phyloP scores from a whole-genome alignment of 345 rosid species.

The Leavenworthia alabamica region DNA sequence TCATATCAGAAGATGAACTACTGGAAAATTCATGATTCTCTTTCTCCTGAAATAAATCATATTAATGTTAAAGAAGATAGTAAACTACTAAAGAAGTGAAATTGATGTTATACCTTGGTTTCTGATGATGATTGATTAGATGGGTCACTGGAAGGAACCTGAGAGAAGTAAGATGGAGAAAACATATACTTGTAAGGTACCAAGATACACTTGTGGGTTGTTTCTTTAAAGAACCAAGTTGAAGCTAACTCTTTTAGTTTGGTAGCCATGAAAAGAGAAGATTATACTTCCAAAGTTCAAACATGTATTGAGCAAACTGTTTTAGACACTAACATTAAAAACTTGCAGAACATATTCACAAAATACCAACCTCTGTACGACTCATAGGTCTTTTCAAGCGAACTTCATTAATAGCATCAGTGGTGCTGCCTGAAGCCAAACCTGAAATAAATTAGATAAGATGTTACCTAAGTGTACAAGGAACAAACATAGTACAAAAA shows the following conservation, averaged over 20 bases:
- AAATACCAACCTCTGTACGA: conserved; percentile 68
- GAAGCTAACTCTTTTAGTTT: neutral
- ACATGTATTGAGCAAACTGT: neutral
- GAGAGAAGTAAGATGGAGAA: conserved; percentile 19
- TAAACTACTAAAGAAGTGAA: neutral
- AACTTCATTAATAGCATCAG: conserved; percentile 55
- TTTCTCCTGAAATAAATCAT: conserved; percentile 43
- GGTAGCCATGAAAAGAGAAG: neutral
- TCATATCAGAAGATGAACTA: conserved; percentile 73
- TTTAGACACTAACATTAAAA: neutral
- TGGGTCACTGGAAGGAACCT: conserved; percentile 68
- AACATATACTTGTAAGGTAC: neutral
- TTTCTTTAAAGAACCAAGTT: neutral
- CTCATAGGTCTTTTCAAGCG: conserved; percentile 81
- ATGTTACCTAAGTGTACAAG: neutral
- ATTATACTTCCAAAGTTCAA: neutral
- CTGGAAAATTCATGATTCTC: conserved; percentile 33
- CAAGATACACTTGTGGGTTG: neutral
- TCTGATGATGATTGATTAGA: conserved; percentile 40
- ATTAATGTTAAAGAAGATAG: neutral
- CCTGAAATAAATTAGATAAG: conserved; percentile 27
- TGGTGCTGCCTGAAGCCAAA: conserved; percentile 43
- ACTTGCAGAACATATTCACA: neutral
- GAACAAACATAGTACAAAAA: neutral
- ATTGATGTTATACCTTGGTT: conserved; percentile 42